Percentiles rank a stretch among this genome's conserved stretches.
These are phyloP conservation scores for Pseudogymnoascus sp. DNA, from an alignment of 2,329 filamentous ascomycete genomes.

Conservation along the genomic window DNA sequence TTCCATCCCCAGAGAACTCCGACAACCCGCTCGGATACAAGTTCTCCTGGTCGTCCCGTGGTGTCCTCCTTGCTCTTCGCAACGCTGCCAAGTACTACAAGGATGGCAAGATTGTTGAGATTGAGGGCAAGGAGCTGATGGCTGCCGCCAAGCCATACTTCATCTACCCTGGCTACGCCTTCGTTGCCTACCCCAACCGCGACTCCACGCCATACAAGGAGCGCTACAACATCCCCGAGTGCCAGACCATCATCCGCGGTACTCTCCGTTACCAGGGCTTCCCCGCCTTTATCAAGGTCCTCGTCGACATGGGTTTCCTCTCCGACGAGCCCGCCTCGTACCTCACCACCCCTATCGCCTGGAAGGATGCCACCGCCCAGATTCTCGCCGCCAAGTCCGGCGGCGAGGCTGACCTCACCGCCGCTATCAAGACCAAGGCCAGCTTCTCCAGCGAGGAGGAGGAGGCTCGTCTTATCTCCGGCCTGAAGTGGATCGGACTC, in stretches of 20 bases:
- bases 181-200: constrained; percentile 89
- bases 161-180: constrained; percentile 81
- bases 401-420: constrained; percentile 60
- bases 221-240: constrained; percentile 84
- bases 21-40: constrained; percentile 93
- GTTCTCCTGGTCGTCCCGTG: constrained; percentile 68
- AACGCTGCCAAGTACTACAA: constrained; percentile 81
- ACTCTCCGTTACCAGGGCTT: constrained; percentile 84
- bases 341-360: constrained; percentile 61
- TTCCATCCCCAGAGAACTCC: constrained; percentile 63
- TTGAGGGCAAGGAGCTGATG: constrained; percentile 69
- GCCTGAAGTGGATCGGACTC: constrained; percentile 63
- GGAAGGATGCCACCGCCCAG: constrained; percentile 78
- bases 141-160: constrained; percentile 78
- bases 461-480: constrained; percentile 60
- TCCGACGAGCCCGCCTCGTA: constrained; percentile 57
- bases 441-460: constrained; percentile 62
- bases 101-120: constrained; percentile 65
- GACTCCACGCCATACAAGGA: constrained; percentile 83
- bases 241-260: constrained; percentile 74
- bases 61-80: constrained; percentile 77
- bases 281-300: constrained; percentile 78
- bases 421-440: constrained; percentile 67
- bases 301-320: constrained; percentile 88
- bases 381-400: constrained; percentile 62